Percentiles rank a stretch among this genome's conserved stretches.
Evolutionary conservation across 169 alveolate genomes (phyloP).

Genomic region (Theileria parva): DNA sequence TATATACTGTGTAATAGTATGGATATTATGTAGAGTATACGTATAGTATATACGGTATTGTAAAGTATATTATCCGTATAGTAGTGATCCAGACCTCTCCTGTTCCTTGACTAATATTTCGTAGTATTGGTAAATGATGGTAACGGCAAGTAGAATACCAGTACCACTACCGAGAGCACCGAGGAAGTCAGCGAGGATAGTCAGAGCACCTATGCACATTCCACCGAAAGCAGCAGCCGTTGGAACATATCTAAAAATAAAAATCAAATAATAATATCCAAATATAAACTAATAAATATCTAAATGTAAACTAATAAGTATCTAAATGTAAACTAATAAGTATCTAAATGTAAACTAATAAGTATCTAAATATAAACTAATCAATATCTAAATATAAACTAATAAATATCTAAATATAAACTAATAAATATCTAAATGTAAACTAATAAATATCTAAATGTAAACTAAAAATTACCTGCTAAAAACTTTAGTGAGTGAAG

Average conservation of each 20-base stretch:
- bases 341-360: too few relatives aligned
- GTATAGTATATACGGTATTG: background rate
- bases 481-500: conserved; percentile 77
- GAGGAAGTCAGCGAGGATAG: conserved; percentile 98
- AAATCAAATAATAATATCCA: background rate
- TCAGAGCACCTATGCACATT: conserved; percentile 98
- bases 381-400: too few relatives aligned
- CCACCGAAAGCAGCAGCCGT: conserved; percentile 99
- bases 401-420: too few relatives aligned
- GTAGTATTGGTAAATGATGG: conserved; percentile 98
- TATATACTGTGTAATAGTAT: too few relatives aligned
- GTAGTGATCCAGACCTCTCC: conserved; percentile 87
- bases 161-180: conserved; percentile 99
- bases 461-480: conserved; percentile 40
- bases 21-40: background rate
- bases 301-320: too few relatives aligned
- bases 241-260: conserved; percentile 91
- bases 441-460: too few relatives aligned
- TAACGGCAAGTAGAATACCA: conserved; percentile 96
- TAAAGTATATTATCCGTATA: conserved; percentile 54
- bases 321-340: too few relatives aligned
- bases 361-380: too few relatives aligned
- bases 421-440: too few relatives aligned
- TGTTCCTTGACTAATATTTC: conserved; percentile 96
- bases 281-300: too few relatives aligned